Evolutionary conservation across 1,284 basidiomycete species (phyloP).

Genomic region (Papiliotrema fonsecae): DNA sequence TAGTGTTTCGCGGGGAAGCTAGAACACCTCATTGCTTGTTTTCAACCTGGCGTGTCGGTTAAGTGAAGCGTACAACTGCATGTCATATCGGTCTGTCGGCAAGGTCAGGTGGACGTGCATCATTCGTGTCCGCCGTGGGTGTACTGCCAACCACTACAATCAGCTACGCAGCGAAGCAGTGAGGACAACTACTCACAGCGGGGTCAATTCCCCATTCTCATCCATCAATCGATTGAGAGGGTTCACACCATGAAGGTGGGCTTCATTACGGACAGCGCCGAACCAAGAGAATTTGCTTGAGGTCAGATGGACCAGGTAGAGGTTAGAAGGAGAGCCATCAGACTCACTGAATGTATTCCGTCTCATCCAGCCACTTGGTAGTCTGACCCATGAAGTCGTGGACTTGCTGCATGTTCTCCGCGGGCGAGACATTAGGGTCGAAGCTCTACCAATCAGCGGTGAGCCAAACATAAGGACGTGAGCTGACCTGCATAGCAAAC

Average conservation of each 20-base stretch:
- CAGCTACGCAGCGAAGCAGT: neutral
- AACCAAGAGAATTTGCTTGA: constrained; percentile 37
- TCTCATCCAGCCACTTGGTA: constrained; percentile 36
- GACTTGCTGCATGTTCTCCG: constrained; percentile 34
- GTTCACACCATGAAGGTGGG: constrained; percentile 33
- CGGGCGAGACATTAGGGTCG: constrained; percentile 31
- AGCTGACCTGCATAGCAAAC: constrained; percentile 40
- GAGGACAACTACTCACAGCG: constrained; percentile 26
- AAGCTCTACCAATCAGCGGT: constrained; percentile 25
- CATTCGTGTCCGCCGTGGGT: constrained; percentile 27
- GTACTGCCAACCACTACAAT: constrained; percentile 27
- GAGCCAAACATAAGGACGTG: neutral
- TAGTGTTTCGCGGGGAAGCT: no score
- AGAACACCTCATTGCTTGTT: no score
- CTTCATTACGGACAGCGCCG: constrained; percentile 19
- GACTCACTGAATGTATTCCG: constrained; percentile 20
- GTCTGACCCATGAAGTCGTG: constrained; percentile 44
- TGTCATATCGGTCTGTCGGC: no score
- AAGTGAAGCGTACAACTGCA: no score
- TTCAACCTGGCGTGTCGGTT: no score
- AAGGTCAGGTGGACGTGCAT: no score
- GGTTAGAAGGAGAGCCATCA: neutral
- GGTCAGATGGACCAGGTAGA: no score
- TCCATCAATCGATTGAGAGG: constrained; percentile 37
- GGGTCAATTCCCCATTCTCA: constrained; percentile 25